Base-by-base conservation (phyloP, 306 rosid genomes). In the Medicago lupulina region DNA sequence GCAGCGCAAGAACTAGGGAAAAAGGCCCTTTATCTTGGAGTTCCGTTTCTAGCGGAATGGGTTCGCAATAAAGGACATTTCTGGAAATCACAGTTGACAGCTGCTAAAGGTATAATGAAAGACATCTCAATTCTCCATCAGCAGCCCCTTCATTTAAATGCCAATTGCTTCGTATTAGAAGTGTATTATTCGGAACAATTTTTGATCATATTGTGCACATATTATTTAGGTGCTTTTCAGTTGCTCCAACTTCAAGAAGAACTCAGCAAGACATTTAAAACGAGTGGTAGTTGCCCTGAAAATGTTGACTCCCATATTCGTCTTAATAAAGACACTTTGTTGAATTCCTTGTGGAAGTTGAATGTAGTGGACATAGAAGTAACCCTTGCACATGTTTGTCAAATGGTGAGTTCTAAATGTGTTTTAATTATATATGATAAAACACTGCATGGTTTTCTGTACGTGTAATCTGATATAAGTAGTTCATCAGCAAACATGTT, bases 1-100 rank as follows among this genome's bases (percentile, higher is more conserved):
- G 99, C 99, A 55, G 97, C 96, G 9, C 93, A 86, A 85, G 97
- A 95, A 88, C 91, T 95, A 67, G 99, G 99, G 63, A 92, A 90
- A 82, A 95, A 87, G 76, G 97, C 97, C 76, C 85, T 92, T 71
- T 92, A 76, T 70, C 96, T 95, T 16, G 97, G 97, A 9, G 89
- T 95, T 47, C 99, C 97, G 65, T 95, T 95, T 84, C 64, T 95
- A 76, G 89, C 97, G 17, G 97, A 95, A 81, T 92, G 97, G 97
- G 93, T 92, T 74, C 92, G 97, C 15, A 88, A 87, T 55, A 95
- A 92, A 83, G 97, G 99, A 43, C 97, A 92, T 82, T 92, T 86
- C 74, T 92, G 91, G 97, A 92, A 92, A 82, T 89, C 99, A 60
- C 97, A 92, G 82, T 76, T 92, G 46, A 92, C 97, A 18, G 99